Conservation (phyloP, 2,329 filamentous ascomycete species). For the Arthrobotrys sinensis region DNA sequence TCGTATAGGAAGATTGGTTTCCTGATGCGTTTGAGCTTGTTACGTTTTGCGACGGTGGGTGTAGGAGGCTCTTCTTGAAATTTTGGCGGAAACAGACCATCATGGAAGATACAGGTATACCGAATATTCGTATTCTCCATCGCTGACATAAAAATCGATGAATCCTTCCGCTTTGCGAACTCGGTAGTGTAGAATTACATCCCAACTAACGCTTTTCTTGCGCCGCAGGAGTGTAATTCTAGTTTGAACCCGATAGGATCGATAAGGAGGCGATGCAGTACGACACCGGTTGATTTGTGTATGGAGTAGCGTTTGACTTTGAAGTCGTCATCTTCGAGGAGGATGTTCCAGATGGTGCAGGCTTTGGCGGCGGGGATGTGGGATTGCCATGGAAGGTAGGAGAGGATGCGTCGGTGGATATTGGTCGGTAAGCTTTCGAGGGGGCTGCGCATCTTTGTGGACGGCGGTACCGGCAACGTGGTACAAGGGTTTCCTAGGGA, state of each 20-base stretch:
- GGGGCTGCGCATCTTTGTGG: background rate
- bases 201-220: background rate
- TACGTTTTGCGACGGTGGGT: background rate
- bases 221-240: background rate
- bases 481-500: background rate
- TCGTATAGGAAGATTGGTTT: conserved; percentile 1
- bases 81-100: background rate
- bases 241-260: background rate
- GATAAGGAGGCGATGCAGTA: background rate
- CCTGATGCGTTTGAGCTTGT: background rate
- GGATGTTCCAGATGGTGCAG: background rate
- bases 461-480: background rate
- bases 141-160: background rate
- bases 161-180: background rate
- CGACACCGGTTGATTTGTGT: background rate
- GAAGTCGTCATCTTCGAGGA: conserved; percentile 3
- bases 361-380: conserved; percentile 1
- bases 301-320: background rate
- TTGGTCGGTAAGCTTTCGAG: background rate
- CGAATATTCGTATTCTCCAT: background rate
- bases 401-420: conserved; percentile 15
- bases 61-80: background rate
- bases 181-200: conserved; percentile 5
- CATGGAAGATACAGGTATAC: background rate
- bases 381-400: conserved; percentile 16